Evolutionary conservation across 768 basidiomycete genomes (phyloP), one percentile per base, ranked within the genome.

Genomic region (Fomitopsis serialis): DNA sequence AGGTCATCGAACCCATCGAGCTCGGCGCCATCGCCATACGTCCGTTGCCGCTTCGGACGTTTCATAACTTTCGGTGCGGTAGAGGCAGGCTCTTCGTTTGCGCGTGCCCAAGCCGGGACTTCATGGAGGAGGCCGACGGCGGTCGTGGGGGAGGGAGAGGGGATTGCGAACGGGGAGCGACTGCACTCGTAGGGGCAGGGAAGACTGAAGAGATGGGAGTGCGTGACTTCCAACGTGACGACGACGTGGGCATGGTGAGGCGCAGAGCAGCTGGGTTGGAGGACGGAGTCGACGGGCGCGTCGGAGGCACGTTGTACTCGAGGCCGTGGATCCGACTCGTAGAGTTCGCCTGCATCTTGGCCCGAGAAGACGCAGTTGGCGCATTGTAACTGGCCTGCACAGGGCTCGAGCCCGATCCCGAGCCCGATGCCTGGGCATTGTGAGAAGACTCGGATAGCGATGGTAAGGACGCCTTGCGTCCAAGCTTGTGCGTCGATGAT

Each of bases 21-120:
- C 66, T 96, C 94, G 10, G 91, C 93, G 13, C 94, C 94, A 63
- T 92, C 89, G 5, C 90, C 90, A 62, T 86, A 93, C 13, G 80
- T 80, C 49, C 82, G 76, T 56, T 78, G 78, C 36, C 89, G 85
- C 69, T 92, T 93, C 12, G 90, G 90, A 59, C 83, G 76, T 50
- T 85, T 81, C 23, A 93, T 71, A 12, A 91, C 68, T 69, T 84
- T 89, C 6, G 87, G 81, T 22, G 73, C 74, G 79, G 63, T 32
- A 52, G 44, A 17, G 77, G 74, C 35, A 67, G 71, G 44, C 74
- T 69, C 57, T 67, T 71, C 40, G 63, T 73, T 58, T 67, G 70
- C 40, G 54, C 63, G 46, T 59, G 66, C 50, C 54, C 64, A 54
- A 49, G 54, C 58, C 50, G 59, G 15, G 21, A 46, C 51, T 62